Conservation (phyloP, 2,329 filamentous ascomycete species). For the Penicillium capsulatum region DNA sequence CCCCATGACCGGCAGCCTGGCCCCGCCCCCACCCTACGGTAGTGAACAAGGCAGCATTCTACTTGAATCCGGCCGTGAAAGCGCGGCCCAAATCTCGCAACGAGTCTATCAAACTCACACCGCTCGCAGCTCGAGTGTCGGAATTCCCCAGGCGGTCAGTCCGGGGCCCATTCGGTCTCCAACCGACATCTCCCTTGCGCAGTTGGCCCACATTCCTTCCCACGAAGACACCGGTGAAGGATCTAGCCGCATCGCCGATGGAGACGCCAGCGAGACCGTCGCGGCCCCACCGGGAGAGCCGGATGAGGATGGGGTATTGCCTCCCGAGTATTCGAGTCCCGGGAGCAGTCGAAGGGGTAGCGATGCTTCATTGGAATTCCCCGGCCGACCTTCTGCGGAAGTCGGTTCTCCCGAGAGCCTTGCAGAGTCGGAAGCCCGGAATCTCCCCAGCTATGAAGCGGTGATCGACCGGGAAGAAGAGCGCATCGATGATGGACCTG, state of each 20-base stretch:
- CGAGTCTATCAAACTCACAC: conserved; percentile 57
- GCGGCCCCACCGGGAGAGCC: conserved; percentile 28
- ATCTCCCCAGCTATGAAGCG: conserved; percentile 21
- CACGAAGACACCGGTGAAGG: conserved; percentile 69
- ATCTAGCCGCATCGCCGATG: conserved; percentile 49
- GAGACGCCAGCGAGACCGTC: conserved; percentile 10
- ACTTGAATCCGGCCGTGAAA: conserved; percentile 73
- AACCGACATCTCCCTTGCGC: conserved; percentile 91
- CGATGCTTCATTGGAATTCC: conserved; percentile 44
- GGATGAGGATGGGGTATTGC: conserved; percentile 29
- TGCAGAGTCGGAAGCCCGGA: conserved; percentile 4
- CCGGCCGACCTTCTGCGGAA: conserved; percentile 6
- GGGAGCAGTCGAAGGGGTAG: conserved; percentile 55
- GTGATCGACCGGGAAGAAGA: conserved; percentile 13
- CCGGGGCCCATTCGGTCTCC: conserved; percentile 86
- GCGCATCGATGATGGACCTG: neutral
- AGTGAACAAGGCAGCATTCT: conserved; percentile 96
- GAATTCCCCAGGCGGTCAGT: conserved; percentile 69
- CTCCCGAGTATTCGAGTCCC: conserved; percentile 53
- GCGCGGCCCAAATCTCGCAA: conserved; percentile 39
- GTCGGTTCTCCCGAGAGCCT: neutral
- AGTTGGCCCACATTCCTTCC: conserved; percentile 67
- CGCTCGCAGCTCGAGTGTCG: conserved; percentile 73
- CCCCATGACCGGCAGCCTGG: conserved; percentile 90
- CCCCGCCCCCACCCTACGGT: conserved; percentile 92